Percentiles rank a stretch among this genome's conserved stretches.
These are phyloP conservation scores for Vickermania ingenoplastis DNA, from an alignment of 208 protist genomes.

Conservation along the genomic window DNA sequence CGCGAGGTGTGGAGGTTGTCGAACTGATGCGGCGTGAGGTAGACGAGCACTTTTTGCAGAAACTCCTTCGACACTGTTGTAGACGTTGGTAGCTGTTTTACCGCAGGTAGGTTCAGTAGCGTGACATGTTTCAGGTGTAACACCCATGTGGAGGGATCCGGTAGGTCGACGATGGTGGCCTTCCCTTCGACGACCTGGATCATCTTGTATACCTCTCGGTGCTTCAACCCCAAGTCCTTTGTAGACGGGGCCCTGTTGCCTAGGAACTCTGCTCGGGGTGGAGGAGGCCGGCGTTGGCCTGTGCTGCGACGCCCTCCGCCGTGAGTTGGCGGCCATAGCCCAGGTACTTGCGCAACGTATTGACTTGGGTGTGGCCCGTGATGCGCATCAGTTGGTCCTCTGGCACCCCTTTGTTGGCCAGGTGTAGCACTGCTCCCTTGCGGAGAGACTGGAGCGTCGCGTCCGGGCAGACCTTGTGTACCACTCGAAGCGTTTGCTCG, in stretches of 20 bases:
- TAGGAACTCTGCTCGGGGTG: slow-evolving; percentile 1
- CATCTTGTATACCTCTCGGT: background rate
- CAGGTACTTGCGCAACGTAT: background rate
- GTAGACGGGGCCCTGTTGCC: background rate
- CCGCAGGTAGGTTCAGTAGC: background rate
- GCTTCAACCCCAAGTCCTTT: background rate
- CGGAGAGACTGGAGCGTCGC: background rate
- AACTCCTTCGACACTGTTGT: background rate
- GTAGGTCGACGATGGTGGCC: background rate
- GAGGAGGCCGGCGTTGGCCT: background rate
- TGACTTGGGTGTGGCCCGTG: slow-evolving; percentile 2
- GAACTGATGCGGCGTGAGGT: background rate
- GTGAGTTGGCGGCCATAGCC: slow-evolving; percentile 6
- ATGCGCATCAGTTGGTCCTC: background rate
- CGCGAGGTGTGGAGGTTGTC: background rate
- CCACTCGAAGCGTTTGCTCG: background rate
- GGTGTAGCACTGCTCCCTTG: background rate
- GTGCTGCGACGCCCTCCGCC: background rate
- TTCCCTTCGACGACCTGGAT: background rate
- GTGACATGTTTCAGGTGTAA: slow-evolving; percentile 2
- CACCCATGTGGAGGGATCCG: background rate
- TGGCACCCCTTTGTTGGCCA: background rate
- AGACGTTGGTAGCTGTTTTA: background rate
- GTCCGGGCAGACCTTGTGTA: background rate
- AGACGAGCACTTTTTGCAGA: background rate